Evolutionary conservation across 2,329 filamentous ascomycete genomes (phyloP).

Genomic region (Cladosporium sp.): DNA sequence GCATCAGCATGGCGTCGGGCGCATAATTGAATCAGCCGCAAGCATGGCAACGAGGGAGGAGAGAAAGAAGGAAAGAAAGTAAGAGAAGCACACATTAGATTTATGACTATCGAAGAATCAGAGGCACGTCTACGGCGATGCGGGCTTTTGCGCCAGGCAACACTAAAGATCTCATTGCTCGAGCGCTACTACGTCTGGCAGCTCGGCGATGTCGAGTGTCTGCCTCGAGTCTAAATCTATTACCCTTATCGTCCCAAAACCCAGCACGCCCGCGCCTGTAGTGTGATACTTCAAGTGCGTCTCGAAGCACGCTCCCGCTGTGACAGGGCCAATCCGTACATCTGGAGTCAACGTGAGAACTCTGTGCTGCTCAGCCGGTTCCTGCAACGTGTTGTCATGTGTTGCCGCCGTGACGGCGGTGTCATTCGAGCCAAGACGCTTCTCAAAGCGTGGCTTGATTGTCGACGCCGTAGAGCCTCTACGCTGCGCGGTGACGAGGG

Average conservation of each 20-base stretch:
- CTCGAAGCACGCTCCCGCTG: constrained; percentile 67
- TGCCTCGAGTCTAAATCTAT: constrained; percentile 70
- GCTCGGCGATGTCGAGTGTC: constrained; percentile 69
- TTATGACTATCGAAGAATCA: neutral
- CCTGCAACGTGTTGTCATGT: constrained; percentile 17
- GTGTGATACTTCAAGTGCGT: constrained; percentile 69
- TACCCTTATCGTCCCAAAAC: constrained; percentile 67
- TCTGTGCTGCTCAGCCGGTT: constrained; percentile 57
- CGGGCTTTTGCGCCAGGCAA: neutral
- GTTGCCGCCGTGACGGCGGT: constrained; percentile 16
- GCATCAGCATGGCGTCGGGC: constrained; percentile 6
- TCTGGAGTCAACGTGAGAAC: constrained; percentile 72
- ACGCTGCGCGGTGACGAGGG: constrained; percentile 51
- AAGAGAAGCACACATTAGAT: neutral
- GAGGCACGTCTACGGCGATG: neutral
- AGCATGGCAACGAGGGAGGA: neutral
- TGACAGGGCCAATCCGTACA: constrained; percentile 66
- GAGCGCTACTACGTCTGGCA: constrained; percentile 60
- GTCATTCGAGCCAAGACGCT: constrained; percentile 5
- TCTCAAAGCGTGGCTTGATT: constrained; percentile 4
- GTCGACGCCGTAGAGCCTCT: neutral
- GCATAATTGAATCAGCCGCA: neutral
- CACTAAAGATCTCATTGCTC: constrained; percentile 6
- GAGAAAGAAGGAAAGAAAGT: neutral
- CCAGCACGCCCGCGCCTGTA: constrained; percentile 59